Conservation (phyloP, 768 basidiomycete species). For the Russula brevipes region DNA sequence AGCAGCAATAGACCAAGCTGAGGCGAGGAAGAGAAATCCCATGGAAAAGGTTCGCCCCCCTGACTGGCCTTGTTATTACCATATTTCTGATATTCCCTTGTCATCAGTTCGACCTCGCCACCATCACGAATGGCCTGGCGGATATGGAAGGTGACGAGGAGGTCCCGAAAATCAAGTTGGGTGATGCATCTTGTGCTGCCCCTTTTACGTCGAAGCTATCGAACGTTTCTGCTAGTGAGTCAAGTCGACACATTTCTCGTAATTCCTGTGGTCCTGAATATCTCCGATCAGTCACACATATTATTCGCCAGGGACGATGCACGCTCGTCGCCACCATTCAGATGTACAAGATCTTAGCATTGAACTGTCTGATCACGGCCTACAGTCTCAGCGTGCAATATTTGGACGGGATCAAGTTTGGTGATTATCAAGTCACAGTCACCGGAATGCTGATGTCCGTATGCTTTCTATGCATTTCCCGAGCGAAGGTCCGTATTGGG, state of each 20-base stretch:
- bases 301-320: constrained; percentile 97
- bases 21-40: constrained; percentile 75
- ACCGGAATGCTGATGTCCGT: constrained; percentile 97
- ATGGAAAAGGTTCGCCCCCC: constrained; percentile 71
- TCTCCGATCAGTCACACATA: constrained; percentile 69
- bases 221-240: constrained; percentile 94
- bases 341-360: constrained; percentile 99
- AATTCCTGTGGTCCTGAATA: neutral
- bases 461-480: constrained; percentile 96
- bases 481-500: constrained; percentile 71
- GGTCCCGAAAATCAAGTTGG: constrained; percentile 96
- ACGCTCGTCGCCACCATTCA: constrained; percentile 98
- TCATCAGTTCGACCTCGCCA: constrained; percentile 64
- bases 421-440: constrained; percentile 97
- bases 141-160: constrained; percentile 95
- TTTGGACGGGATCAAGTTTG: constrained; percentile 97
- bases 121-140: constrained; percentile 79
- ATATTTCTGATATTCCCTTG: constrained; percentile 14
- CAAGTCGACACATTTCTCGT: neutral
- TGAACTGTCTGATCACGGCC: constrained; percentile 98
- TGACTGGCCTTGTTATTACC: neutral
- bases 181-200: constrained; percentile 98
- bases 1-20: constrained; percentile 59
- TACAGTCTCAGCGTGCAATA: constrained; percentile 97
- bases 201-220: constrained; percentile 97